Conservation (phyloP, 2,329 filamentous ascomycete genomes). For the Dactylonectria macrodidyma region DNA sequence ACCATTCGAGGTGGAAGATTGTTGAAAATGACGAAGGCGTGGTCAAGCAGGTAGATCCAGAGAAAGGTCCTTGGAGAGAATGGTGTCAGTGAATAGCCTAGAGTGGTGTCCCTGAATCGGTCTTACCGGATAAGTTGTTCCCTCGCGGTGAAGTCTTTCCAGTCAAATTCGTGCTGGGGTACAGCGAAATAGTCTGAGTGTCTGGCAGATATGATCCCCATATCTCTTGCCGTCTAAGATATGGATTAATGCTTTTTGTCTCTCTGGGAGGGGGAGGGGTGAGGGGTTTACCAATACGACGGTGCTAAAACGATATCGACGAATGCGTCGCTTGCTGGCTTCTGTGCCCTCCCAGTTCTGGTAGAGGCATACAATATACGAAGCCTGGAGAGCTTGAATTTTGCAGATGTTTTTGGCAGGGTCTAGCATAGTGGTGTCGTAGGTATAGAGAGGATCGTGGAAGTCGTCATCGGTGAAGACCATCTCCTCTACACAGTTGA, state of each 20-base stretch:
- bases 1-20: slow-evolving; percentile 10
- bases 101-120: background rate
- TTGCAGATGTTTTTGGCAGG: background rate
- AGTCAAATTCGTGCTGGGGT: slow-evolving; percentile 3
- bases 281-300: slow-evolving; percentile 2
- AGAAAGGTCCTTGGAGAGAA: background rate
- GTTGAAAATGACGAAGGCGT: slow-evolving; percentile 14
- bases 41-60: slow-evolving; percentile 14
- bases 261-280: background rate
- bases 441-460: background rate
- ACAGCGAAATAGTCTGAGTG: slow-evolving; percentile 1
- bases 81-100: background rate
- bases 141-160: slow-evolving; percentile 4
- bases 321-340: slow-evolving; percentile 10
- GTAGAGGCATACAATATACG: slow-evolving; percentile 9
- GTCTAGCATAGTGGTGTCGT: background rate
- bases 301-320: slow-evolving; percentile 16
- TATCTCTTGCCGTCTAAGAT: slow-evolving; percentile 2
- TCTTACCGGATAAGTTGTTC: slow-evolving; percentile 13
- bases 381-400: slow-evolving; percentile 7
- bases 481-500: slow-evolving; percentile 14
- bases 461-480: slow-evolving; percentile 14
- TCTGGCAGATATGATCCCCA: slow-evolving; percentile 7
- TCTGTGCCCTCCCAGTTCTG: slow-evolving; percentile 18
- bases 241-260: too few relatives aligned